Percentiles rank a stretch among this genome's conserved stretches.
Conservation (phyloP, 306 rosid genomes). For the Casuarina glauca region DNA sequence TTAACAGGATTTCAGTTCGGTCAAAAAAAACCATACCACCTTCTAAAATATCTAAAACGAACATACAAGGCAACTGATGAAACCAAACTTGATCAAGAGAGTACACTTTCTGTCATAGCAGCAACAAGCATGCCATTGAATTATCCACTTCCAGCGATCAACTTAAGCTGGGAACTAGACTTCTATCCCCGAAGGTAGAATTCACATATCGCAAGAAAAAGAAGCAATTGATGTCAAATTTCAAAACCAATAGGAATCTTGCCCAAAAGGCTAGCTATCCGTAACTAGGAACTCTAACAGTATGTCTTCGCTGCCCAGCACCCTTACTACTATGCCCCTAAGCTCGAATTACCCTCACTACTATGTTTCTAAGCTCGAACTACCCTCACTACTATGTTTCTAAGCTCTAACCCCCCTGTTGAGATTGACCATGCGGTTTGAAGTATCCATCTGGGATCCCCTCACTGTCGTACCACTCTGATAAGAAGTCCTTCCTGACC, state of each 20-base stretch:
- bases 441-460: slow-evolving; percentile 67
- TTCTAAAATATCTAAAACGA: not conserved
- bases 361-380: slow-evolving; percentile 33
- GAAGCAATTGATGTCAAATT: not conserved
- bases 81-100: not conserved
- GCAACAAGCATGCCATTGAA: not conserved
- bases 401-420: slow-evolving; percentile 61
- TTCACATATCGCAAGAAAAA: not conserved
- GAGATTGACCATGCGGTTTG: slow-evolving; percentile 85
- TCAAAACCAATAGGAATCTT: not conserved
- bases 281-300: not conserved
- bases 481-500: slow-evolving; percentile 57
- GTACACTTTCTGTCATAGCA: not conserved
- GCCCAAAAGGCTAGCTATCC: not conserved
- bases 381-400: not conserved
- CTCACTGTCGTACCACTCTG: slow-evolving; percentile 51
- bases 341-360: not conserved
- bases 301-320: not conserved
- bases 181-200: not conserved
- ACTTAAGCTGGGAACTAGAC: not conserved
- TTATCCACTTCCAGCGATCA: not conserved
- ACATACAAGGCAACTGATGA: not conserved
- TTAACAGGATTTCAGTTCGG: not conserved
- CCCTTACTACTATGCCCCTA: not conserved
- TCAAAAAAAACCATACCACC: not conserved